phyloP scores from a whole-genome alignment of 441 rosid genomes.

The Populus hybrid region DNA sequence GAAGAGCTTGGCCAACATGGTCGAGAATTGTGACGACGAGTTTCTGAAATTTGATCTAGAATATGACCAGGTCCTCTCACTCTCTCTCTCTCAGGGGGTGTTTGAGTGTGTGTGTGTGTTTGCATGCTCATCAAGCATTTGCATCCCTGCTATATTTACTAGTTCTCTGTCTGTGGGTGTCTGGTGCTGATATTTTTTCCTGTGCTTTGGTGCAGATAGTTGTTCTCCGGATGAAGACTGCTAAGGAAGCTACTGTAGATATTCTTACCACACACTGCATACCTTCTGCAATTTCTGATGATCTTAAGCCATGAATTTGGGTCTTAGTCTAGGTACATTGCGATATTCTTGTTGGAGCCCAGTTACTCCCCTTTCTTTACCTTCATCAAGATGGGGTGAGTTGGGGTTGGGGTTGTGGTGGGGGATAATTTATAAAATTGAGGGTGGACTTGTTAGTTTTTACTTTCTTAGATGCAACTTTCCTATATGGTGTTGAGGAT shows the following conservation, averaged over 20 bases:
- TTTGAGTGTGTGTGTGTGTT: not conserved
- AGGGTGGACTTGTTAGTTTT: conserved; percentile 1
- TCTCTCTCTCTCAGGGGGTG: conserved; percentile 7
- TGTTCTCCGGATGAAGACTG: conserved; percentile 61
- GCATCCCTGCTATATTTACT: not conserved
- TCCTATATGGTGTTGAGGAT: conserved; percentile 1
- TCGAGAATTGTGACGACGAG: conserved; percentile 74
- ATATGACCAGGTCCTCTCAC: conserved; percentile 62
- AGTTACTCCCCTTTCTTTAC: not conserved
- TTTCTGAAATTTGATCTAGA: conserved; percentile 79
- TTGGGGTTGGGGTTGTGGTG: too few species aligned
- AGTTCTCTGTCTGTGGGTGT: not conserved
- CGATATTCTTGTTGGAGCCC: conserved; percentile 10
- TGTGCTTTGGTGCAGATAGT: conserved; percentile 48
- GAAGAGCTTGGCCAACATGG: conserved; percentile 77
- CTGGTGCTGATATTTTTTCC: not conserved
- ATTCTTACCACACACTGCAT: conserved; percentile 84
- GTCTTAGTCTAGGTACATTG: conserved; percentile 8
- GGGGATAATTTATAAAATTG: not conserved
- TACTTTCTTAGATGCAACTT: conserved; percentile 9
- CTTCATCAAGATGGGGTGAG: not conserved
- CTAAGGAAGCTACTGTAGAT: conserved; percentile 77
- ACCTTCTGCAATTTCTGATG: conserved; percentile 86
- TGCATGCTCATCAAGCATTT: not conserved
- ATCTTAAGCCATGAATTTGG: conserved; percentile 54